Conservation (phyloP, 2,329 filamentous ascomycete species). For the Pestalotiopsis sp. region DNA sequence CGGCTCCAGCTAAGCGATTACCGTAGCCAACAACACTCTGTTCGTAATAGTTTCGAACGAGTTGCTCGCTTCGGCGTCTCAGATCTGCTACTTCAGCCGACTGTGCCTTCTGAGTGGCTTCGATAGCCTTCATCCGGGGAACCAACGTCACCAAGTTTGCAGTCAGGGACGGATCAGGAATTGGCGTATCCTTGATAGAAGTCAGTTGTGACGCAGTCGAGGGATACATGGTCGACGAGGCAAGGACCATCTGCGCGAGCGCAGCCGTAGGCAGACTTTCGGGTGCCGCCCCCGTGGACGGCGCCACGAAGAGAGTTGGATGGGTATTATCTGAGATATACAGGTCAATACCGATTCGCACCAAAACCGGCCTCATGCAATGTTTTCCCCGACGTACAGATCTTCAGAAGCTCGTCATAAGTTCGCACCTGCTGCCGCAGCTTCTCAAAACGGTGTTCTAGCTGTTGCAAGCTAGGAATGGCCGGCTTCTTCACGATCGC, state of each 20-base stretch:
- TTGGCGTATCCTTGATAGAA: constrained; percentile 54
- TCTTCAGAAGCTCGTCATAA: constrained; percentile 60
- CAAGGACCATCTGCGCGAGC: constrained; percentile 55
- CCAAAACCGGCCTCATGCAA: background rate
- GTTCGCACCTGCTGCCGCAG: constrained; percentile 53
- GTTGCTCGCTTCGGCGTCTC: constrained; percentile 60
- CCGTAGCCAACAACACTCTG: constrained; percentile 67
- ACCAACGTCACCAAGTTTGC: constrained; percentile 57
- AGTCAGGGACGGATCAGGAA: constrained; percentile 56
- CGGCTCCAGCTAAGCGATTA: constrained; percentile 69
- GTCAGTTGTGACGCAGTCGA: constrained; percentile 58
- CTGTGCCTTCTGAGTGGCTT: constrained; percentile 62
- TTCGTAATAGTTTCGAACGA: constrained; percentile 73
- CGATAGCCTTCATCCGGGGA: constrained; percentile 62
- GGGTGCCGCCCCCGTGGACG: constrained; percentile 48
- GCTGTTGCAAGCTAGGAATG: constrained; percentile 44
- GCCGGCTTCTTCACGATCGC: constrained; percentile 40
- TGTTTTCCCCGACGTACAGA: constrained; percentile 45
- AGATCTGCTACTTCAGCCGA: constrained; percentile 62
- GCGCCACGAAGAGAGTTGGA: constrained; percentile 55
- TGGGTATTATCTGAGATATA: constrained; percentile 47
- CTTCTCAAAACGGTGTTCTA: constrained; percentile 54
- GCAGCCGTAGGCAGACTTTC: constrained; percentile 52
- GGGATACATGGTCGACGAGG: constrained; percentile 56
- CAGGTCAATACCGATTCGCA: too few relatives aligned